Conservation (phyloP, 495 filamentous ascomycete genomes). For the Immersiella caudata region DNA sequence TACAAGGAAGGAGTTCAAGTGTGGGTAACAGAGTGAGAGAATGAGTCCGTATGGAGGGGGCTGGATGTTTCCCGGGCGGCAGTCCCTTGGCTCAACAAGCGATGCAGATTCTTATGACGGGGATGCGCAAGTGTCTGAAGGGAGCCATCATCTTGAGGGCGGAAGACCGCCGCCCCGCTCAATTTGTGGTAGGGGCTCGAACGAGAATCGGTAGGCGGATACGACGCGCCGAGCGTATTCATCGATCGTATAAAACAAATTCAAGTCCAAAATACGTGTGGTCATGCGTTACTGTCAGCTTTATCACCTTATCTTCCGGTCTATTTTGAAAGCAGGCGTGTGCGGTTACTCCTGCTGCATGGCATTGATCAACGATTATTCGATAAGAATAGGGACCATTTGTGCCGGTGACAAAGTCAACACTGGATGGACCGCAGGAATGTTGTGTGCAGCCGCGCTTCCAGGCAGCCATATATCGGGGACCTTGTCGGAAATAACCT, state of each 20-base stretch:
- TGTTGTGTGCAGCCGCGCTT: not conserved
- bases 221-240: not conserved
- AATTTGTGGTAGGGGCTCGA: not conserved
- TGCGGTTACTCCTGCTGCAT: not conserved
- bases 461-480: not conserved
- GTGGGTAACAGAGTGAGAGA: not conserved
- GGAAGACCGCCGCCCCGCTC: not conserved
- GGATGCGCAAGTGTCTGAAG: not conserved
- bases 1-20: not conserved
- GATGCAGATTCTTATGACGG: not conserved
- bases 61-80: not conserved
- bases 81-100: not conserved
- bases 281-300: not conserved
- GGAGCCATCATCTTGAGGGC: too few species aligned
- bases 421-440: not conserved
- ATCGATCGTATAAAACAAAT: not conserved
- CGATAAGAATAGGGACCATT: not conserved
- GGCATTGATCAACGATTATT: not conserved
- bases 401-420: not conserved
- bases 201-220: not conserved
- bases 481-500: not conserved
- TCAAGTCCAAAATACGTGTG: not conserved
- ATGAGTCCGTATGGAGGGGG: not conserved
- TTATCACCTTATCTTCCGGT: not conserved
- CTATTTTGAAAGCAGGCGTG: not conserved